Percentiles rank a stretch among this genome's conserved stretches.
Evolutionary conservation across 2,329 filamentous ascomycete genomes (phyloP).

Genomic region (Calonectria henricotiae): DNA sequence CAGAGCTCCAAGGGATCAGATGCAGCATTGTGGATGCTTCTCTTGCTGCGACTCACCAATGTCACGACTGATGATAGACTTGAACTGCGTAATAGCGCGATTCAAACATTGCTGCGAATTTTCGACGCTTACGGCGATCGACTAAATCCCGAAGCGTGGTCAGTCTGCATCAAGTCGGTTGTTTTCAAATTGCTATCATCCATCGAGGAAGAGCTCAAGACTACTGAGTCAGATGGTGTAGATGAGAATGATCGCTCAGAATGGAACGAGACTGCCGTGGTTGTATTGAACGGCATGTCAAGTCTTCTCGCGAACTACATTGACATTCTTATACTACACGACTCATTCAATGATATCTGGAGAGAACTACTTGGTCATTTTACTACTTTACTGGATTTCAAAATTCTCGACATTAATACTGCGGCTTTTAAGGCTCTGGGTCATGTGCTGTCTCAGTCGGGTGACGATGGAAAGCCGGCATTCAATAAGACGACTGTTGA

Average conservation of each 20-base stretch:
- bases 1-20: slow-evolving; percentile 75
- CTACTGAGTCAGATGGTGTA: slow-evolving; percentile 57
- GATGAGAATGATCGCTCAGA: slow-evolving; percentile 67
- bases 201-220: slow-evolving; percentile 73
- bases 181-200: slow-evolving; percentile 84
- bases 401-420: slow-evolving; percentile 80
- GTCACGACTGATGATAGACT: slow-evolving; percentile 81
- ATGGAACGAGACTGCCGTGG: slow-evolving; percentile 83
- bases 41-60: slow-evolving; percentile 80
- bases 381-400: slow-evolving; percentile 74
- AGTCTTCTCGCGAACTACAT: slow-evolving; percentile 84
- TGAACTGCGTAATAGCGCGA: slow-evolving; percentile 88
- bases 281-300: slow-evolving; percentile 82
- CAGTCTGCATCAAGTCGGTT: slow-evolving; percentile 84
- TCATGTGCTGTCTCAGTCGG: slow-evolving; percentile 72
- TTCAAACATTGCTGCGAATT: slow-evolving; percentile 92
- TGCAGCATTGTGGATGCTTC: slow-evolving; percentile 84
- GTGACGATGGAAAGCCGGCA: slow-evolving; percentile 61
- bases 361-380: slow-evolving; percentile 80
- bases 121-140: slow-evolving; percentile 93
- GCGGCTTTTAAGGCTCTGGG: slow-evolving; percentile 79
- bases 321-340: slow-evolving; percentile 77
- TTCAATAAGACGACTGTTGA: slow-evolving; percentile 71
- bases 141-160: slow-evolving; percentile 85
- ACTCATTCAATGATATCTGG: slow-evolving; percentile 83